Base-by-base conservation (phyloP, 495 filamentous ascomycete genomes). In the Hyaloscypha bicolor region DNA sequence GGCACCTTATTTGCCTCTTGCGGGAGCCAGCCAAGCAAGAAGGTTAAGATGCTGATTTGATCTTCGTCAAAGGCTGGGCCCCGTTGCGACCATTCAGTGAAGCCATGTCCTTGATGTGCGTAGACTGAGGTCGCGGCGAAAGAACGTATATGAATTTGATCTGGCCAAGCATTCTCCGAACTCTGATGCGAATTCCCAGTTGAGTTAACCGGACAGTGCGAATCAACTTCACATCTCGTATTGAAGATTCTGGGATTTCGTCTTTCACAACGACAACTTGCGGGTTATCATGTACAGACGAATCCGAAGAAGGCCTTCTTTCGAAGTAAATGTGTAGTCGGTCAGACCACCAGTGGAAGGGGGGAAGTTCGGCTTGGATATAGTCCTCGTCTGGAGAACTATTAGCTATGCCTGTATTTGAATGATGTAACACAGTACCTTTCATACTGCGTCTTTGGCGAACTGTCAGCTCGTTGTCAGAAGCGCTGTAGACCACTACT, bases 401-500 rank as follows among this genome's bases (percentile, higher is more conserved):
- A 3, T 55, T 55, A 55, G 53, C 14, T 9, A 4, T 55, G 53
- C 8, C 9, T 29, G 6, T 4, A 55, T 3, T 29, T 2, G 22
- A 55, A 25, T 25, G 30, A 31, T 19, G 14, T 14, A 25, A 55
- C 3, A 55, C 22, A 55, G 4, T 29, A 29, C 21, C 53, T 14
- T 55, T 29, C 53, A 31, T 31, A 29, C 22, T 31, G 21, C 53
- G 11, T 31, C 30, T 31, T 9, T 31, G 21, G 53, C 30, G 21
- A 55, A 31, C 53, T 9, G 8, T 31, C 8, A 55, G 14, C 25
- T 31, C 30, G 53, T 55, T 55, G 53, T 55, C 53, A 29, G 53
- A 55, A 29, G 53, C 22, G 25, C 53, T 55, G 53, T 6, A 55
- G 30, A 55, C 53, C 53, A 55, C 53, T 31, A 31, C 53, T 6